A percentile compares a stretch with the other conserved stretches of the same genome.
phyloP scores from a whole-genome alignment of 1,284 basidiomycete species.

The Marasmius oreades region DNA sequence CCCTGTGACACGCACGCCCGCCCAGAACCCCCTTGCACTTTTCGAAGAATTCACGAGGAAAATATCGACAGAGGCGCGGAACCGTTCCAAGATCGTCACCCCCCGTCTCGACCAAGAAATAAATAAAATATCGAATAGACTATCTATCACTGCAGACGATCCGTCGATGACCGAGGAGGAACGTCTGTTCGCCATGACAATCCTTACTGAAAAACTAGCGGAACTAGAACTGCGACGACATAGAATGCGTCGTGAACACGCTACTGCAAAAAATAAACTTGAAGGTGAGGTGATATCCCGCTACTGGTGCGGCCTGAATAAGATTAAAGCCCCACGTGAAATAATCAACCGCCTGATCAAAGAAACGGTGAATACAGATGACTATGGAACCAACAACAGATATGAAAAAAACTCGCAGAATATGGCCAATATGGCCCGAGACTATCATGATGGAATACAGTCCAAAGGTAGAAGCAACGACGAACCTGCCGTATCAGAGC shows the following conservation, averaged over 20 bases:
- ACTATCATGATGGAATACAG: constrained; percentile 19
- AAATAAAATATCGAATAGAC: constrained; percentile 2
- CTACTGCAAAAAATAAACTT: constrained; percentile 6
- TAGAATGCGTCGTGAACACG: constrained; percentile 4
- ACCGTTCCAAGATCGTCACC: constrained; percentile 2
- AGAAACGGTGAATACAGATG: background rate
- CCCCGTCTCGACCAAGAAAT: constrained; percentile 8
- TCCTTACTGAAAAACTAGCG: constrained; percentile 6
- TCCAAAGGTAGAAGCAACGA: background rate
- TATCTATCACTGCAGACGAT: background rate
- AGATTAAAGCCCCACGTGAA: constrained; percentile 16
- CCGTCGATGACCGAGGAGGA: constrained; percentile 4
- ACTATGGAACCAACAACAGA: background rate
- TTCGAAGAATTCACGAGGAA: constrained; percentile 6
- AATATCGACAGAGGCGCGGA: constrained; percentile 2
- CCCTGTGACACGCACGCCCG: background rate
- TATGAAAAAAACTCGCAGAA: constrained; percentile 5
- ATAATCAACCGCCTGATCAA: constrained; percentile 15
- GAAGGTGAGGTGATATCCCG: constrained; percentile 24
- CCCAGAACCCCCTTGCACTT: constrained; percentile 3
- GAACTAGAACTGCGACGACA: constrained; percentile 8
- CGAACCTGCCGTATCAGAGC: background rate
- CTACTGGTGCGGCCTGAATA: constrained; percentile 24
- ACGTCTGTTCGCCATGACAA: background rate
- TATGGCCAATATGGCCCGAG: constrained; percentile 18